Evolutionary conservation across 1,139 yeast genomes (phyloP).

Genomic region (Candida mesenterica): DNA sequence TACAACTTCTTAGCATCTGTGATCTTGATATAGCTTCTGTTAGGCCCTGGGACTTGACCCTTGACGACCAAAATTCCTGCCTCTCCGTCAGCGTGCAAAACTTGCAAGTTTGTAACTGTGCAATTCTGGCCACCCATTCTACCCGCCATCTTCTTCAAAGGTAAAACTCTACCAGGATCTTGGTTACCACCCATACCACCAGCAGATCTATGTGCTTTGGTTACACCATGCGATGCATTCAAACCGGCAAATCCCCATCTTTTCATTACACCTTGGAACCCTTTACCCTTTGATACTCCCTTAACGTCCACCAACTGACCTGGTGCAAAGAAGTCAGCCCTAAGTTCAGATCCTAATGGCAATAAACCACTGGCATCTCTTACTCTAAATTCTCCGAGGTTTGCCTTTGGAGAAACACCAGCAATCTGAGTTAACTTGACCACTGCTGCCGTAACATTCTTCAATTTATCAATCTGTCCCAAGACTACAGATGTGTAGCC

Average conservation of each 20-base stretch:
- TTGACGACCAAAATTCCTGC: slow-evolving; percentile 80
- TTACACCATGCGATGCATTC: slow-evolving; percentile 94
- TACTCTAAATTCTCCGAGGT: slow-evolving; percentile 76
- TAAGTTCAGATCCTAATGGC: slow-evolving; percentile 74
- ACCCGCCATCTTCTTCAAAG: slow-evolving; percentile 98
- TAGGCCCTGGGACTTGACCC: slow-evolving; percentile 92
- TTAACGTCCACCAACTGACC: slow-evolving; percentile 85
- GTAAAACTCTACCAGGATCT: slow-evolving; percentile 93
- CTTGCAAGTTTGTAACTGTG: slow-evolving; percentile 75
- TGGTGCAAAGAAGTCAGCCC: slow-evolving; percentile 77
- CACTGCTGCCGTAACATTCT: slow-evolving; percentile 61
- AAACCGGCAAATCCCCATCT: slow-evolving; percentile 91
- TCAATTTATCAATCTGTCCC: slow-evolving; percentile 76
- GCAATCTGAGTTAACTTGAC: slow-evolving; percentile 82
- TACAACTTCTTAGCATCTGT: slow-evolving; percentile 65
- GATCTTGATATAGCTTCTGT: slow-evolving; percentile 68
- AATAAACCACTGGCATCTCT: slow-evolving; percentile 63
- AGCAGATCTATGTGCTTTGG: slow-evolving; percentile 89
- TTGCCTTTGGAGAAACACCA: slow-evolving; percentile 78
- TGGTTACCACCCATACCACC: slow-evolving; percentile 97
- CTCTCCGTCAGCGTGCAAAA: slow-evolving; percentile 76
- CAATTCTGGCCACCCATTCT: slow-evolving; percentile 80
- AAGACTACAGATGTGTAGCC: slow-evolving; percentile 87
- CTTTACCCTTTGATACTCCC: slow-evolving; percentile 88
- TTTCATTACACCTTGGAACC: slow-evolving; percentile 98